Conservation (phyloP, 2,329 filamentous ascomycete species). For the Pseudophaeomoniella oleicola region DNA sequence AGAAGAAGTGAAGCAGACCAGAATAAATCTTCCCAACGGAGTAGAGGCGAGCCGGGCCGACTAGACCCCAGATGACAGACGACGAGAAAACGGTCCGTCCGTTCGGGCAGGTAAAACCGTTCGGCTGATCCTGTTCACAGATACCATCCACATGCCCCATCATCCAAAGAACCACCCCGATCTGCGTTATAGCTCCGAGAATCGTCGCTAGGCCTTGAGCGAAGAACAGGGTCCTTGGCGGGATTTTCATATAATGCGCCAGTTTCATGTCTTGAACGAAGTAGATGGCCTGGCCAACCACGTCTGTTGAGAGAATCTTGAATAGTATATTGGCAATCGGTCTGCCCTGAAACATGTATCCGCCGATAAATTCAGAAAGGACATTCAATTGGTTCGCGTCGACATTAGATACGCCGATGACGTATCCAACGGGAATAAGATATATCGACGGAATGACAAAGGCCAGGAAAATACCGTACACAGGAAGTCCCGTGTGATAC, state of each 20-base stretch:
- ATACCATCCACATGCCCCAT: constrained; percentile 26
- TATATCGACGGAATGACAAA: constrained; percentile 31
- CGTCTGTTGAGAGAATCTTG: constrained; percentile 27
- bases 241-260: constrained; percentile 37
- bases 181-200: constrained; percentile 30
- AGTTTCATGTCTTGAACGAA: constrained; percentile 37
- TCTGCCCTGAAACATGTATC: constrained; percentile 30
- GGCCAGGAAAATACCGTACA: constrained; percentile 29
- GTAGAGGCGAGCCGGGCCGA: constrained; percentile 35
- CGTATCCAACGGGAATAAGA: constrained; percentile 32
- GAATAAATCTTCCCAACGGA: constrained; percentile 32
- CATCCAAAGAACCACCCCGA: constrained; percentile 22
- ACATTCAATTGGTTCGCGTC: constrained; percentile 33
- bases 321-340: constrained; percentile 36
- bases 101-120: constrained; percentile 34
- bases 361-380: constrained; percentile 33
- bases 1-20: constrained; percentile 35
- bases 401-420: constrained; percentile 34
- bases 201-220: constrained; percentile 34
- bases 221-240: constrained; percentile 31
- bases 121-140: constrained; percentile 24
- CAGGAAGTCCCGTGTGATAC: constrained; percentile 31
- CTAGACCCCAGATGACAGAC: constrained; percentile 36
- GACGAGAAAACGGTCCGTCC: constrained; percentile 35
- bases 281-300: constrained; percentile 29